Conservation (phyloP, 2,329 filamentous ascomycete genomes). For the Fusarium ramigenum region DNA sequence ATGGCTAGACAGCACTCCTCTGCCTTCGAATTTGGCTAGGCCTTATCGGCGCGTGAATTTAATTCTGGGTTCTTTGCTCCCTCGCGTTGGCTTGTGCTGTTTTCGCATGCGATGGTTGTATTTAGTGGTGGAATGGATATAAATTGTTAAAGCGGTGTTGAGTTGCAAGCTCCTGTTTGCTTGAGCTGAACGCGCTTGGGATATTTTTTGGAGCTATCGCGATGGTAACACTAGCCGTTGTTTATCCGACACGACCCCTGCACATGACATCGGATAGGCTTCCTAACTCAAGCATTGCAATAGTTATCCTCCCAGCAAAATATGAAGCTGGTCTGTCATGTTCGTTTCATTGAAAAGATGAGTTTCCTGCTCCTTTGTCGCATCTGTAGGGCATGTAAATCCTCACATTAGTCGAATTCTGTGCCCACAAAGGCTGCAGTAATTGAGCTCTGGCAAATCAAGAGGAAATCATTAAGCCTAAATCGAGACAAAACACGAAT, state of each 20-base stretch:
- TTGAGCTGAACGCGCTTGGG: constrained; percentile 37
- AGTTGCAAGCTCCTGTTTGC: constrained; percentile 30
- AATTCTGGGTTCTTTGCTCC: constrained; percentile 4
- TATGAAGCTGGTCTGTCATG: background rate
- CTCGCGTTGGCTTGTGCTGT: background rate
- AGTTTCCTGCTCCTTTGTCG: background rate
- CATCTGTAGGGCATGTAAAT: background rate
- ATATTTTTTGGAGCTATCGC: constrained; percentile 46
- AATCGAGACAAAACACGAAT: background rate
- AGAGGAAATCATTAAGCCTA: background rate
- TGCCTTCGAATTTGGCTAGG: constrained; percentile 12
- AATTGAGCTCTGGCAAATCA: background rate
- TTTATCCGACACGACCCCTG: constrained; percentile 35
- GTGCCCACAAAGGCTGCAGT: background rate
- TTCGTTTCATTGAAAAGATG: background rate
- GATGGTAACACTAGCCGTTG: constrained; percentile 32
- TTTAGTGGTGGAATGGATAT: constrained; percentile 18
- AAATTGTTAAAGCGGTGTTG: constrained; percentile 25
- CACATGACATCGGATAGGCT: background rate
- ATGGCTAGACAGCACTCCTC: constrained; percentile 37
- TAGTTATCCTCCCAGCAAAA: background rate
- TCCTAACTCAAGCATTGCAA: background rate
- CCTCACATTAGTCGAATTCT: background rate
- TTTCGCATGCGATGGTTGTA: constrained; percentile 22
- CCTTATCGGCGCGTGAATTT: constrained; percentile 14